phyloP scores from a whole-genome alignment of 441 rosid species.

The Populus hybrid region DNA sequence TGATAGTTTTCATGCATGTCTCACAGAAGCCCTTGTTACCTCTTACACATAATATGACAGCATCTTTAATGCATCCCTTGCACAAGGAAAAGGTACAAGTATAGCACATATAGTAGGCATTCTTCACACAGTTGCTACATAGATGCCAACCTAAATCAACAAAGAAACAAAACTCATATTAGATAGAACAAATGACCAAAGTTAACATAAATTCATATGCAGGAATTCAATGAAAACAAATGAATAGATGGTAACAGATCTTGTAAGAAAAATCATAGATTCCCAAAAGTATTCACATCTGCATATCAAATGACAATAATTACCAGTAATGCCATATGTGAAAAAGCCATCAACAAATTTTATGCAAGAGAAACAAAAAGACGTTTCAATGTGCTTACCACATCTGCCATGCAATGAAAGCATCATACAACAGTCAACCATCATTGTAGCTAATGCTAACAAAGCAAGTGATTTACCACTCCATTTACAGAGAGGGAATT shows the following conservation, averaged over 20 bases:
- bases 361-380: neutral
- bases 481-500: neutral
- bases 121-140: slow-evolving; percentile 87
- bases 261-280: neutral
- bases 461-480: neutral
- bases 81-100: slow-evolving; percentile 95
- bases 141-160: slow-evolving; percentile 80
- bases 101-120: slow-evolving; percentile 77
- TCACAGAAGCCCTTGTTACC: slow-evolving; percentile 94
- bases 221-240: slow-evolving; percentile 12
- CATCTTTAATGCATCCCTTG: slow-evolving; percentile 81
- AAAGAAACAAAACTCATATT: slow-evolving; percentile 22
- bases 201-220: slow-evolving; percentile 5
- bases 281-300: neutral
- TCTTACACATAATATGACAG: slow-evolving; percentile 60
- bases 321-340: neutral
- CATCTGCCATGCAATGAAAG: neutral
- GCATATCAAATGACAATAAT: neutral
- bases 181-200: slow-evolving; percentile 8
- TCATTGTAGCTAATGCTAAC: neutral
- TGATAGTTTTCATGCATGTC: slow-evolving; percentile 79
- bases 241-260: slow-evolving; percentile 4
- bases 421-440: neutral
- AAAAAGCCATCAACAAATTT: neutral
- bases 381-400: neutral